Conservation (phyloP, 2,329 filamentous ascomycete genomes). For the Cercospora sojina region DNA sequence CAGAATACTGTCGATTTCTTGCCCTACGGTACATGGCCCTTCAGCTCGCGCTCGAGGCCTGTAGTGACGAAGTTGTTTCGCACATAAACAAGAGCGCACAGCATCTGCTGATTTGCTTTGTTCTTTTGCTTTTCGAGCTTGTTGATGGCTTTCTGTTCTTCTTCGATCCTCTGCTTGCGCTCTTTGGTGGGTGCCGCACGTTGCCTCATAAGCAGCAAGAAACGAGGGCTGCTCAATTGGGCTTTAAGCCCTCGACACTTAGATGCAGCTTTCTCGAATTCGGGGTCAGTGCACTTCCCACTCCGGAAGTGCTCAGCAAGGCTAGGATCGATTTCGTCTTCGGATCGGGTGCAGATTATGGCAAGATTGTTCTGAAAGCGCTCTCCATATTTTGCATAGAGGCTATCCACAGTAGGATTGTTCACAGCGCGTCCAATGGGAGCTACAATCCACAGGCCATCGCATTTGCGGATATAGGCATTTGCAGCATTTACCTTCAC, state of each 20-base stretch:
- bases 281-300: not conserved
- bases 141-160: not conserved
- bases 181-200: not conserved
- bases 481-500: conserved; percentile 11
- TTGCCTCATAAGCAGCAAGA: no score
- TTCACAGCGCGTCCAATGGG: conserved; percentile 10
- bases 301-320: not conserved
- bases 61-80: not conserved
- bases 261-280: not conserved
- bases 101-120: not conserved
- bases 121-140: not conserved
- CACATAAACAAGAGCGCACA: not conserved
- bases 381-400: conserved; percentile 8
- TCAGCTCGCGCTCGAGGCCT: not conserved
- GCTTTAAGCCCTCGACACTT: not conserved
- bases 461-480: conserved; percentile 11
- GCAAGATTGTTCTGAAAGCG: conserved; percentile 4
- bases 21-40: not conserved
- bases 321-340: not conserved
- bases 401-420: conserved; percentile 9
- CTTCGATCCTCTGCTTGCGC: not conserved
- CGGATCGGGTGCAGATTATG: conserved; percentile 13
- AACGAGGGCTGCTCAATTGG: no score
- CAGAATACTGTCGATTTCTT: not conserved
- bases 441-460: conserved; percentile 19